These are phyloP conservation scores for Lachnellula cervina DNA, from an alignment of 2,329 filamentous ascomycete species.

Conservation along the genomic window DNA sequence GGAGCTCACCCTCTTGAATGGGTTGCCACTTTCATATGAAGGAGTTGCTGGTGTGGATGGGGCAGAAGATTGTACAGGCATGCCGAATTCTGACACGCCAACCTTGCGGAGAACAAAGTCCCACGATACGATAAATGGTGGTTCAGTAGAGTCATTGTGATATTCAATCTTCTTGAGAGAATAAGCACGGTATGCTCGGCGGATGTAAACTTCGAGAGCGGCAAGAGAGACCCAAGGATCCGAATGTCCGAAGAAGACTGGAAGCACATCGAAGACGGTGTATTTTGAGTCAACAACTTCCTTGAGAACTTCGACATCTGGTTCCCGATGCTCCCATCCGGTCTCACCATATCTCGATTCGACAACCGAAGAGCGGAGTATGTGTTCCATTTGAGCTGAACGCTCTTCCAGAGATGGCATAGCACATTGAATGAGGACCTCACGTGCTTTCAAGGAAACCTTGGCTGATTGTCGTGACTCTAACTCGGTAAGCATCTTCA, in stretches of 20 bases:
- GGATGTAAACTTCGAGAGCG: constrained; percentile 91
- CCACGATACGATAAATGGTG: constrained; percentile 82
- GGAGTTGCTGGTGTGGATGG: constrained; percentile 82
- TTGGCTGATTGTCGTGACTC: constrained; percentile 81
- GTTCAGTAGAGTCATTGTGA: constrained; percentile 64
- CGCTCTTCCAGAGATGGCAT: constrained; percentile 95
- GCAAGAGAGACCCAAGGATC: constrained; percentile 93
- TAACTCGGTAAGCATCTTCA: constrained; percentile 85
- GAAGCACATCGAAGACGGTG: constrained; percentile 94
- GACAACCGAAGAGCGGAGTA: constrained; percentile 88
- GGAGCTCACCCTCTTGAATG: constrained; percentile 81
- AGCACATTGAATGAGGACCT: constrained; percentile 95
- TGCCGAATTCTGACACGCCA: constrained; percentile 82
- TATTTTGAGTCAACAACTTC: constrained; percentile 98
- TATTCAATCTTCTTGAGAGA: constrained; percentile 86
- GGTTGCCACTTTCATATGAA: constrained; percentile 50
- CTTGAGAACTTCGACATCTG: constrained; percentile 84
- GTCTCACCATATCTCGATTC: constrained; percentile 98
- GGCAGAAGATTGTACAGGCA: constrained; percentile 72
- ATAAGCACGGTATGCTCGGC: constrained; percentile 95
- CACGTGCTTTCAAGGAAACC: constrained; percentile 93
- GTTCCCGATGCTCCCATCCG: constrained; percentile 93
- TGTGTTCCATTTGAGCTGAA: constrained; percentile 96
- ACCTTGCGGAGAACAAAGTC: constrained; percentile 94
- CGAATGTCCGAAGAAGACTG: constrained; percentile 89